These are phyloP conservation scores for Galerina marginata DNA, from an alignment of 768 basidiomycete species.

Conservation along the genomic window DNA sequence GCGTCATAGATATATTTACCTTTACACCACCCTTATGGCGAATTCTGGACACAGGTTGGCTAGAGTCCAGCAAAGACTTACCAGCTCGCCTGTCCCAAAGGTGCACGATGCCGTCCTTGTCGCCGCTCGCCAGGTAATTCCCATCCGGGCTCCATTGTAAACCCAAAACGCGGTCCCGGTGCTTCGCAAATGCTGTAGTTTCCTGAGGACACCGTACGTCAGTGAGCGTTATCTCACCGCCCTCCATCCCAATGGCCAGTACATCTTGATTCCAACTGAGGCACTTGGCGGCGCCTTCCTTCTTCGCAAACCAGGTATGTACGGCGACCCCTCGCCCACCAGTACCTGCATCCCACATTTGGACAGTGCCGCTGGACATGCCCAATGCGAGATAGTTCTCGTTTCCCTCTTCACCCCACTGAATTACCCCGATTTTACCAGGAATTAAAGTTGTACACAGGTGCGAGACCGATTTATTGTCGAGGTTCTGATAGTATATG, in stretches of 20 bases:
- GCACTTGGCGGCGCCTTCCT: slow-evolving; percentile 27
- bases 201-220: slow-evolving; percentile 55
- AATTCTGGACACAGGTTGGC: slow-evolving; percentile 57
- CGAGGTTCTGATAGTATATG: slow-evolving; percentile 67
- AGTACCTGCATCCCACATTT: slow-evolving; percentile 55
- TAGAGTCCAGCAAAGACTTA: slow-evolving; percentile 60
- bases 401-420: slow-evolving; percentile 52
- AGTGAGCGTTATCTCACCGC: slow-evolving; percentile 68
- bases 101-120: slow-evolving; percentile 85
- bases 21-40: slow-evolving; percentile 67
- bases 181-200: slow-evolving; percentile 56
- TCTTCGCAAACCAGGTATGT: slow-evolving; percentile 45
- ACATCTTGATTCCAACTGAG: slow-evolving; percentile 65
- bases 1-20: slow-evolving; percentile 37
- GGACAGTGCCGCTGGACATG: slow-evolving; percentile 53
- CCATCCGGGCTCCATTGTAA: slow-evolving; percentile 80
- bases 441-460: slow-evolving; percentile 43
- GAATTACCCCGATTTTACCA: slow-evolving; percentile 51
- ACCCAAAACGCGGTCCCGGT: slow-evolving; percentile 57
- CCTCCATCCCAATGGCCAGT: slow-evolving; percentile 66
- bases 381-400: slow-evolving; percentile 56
- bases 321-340: slow-evolving; percentile 32
- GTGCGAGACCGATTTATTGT: slow-evolving; percentile 56
- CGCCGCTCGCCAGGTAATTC: slow-evolving; percentile 81
- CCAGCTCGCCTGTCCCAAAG: slow-evolving; percentile 74